Evolutionary conservation across 371 early-diverging fungal genomes (phyloP).

Genomic region (Dichotomocladium elegans): DNA sequence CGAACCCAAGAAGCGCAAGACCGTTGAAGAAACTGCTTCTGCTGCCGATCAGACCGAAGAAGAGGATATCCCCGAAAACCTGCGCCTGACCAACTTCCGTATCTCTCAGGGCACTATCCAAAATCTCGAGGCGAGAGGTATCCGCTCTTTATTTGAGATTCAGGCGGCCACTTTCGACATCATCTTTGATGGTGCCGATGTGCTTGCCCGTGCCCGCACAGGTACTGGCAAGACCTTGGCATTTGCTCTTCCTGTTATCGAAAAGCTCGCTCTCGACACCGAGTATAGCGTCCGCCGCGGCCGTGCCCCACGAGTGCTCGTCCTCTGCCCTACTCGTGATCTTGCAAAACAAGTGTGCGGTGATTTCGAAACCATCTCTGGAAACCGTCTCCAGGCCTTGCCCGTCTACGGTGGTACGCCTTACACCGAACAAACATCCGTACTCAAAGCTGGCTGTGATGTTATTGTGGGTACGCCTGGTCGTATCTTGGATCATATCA

Average conservation of each 20-base stretch:
- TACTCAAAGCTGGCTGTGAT: slow-evolving; percentile 87
- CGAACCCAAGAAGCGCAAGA: slow-evolving; percentile 42
- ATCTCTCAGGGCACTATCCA: slow-evolving; percentile 60
- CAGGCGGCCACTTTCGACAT: slow-evolving; percentile 85
- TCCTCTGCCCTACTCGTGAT: slow-evolving; percentile 93
- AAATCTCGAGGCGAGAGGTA: slow-evolving; percentile 66
- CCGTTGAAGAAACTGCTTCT: slow-evolving; percentile 3
- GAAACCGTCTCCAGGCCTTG: slow-evolving; percentile 56
- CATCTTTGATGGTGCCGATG: slow-evolving; percentile 83
- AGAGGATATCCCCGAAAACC: slow-evolving; percentile 62
- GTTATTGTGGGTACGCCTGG: slow-evolving; percentile 98
- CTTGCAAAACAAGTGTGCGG: slow-evolving; percentile 88
- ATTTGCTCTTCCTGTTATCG: slow-evolving; percentile 86
- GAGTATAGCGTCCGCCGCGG: slow-evolving; percentile 48
- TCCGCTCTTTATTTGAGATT: slow-evolving; percentile 86
- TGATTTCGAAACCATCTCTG: slow-evolving; percentile 66
- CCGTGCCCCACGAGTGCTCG: slow-evolving; percentile 79
- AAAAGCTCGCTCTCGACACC: slow-evolving; percentile 62
- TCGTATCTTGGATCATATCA: slow-evolving; percentile 92
- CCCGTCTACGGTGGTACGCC: slow-evolving; percentile 86
- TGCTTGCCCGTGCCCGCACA: slow-evolving; percentile 95
- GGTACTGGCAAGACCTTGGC: slow-evolving; percentile 96
- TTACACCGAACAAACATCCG: slow-evolving; percentile 73
- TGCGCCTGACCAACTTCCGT: slow-evolving; percentile 60
- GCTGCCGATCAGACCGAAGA: slow-evolving; percentile 21